These are phyloP conservation scores for Debaryomyces nepalensis DNA, from an alignment of 1,139 yeast genomes.

Conservation along the genomic window DNA sequence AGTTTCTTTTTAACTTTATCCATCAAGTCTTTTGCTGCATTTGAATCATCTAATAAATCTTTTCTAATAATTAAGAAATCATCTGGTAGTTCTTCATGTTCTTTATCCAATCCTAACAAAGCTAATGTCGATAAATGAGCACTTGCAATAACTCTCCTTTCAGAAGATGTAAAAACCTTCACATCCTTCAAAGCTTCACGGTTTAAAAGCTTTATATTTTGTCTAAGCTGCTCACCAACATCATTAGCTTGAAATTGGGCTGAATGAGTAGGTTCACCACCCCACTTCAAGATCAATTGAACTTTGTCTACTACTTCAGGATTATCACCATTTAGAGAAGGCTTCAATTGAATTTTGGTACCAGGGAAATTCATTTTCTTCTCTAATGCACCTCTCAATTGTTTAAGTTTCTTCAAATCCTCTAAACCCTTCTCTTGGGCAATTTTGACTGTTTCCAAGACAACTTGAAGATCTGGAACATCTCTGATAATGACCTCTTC, in stretches of 20 bases:
- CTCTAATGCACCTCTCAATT: constrained; percentile 80
- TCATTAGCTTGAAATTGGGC: constrained; percentile 94
- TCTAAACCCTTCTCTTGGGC: constrained; percentile 83
- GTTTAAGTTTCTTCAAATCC: constrained; percentile 74
- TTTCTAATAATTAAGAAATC: constrained; percentile 83
- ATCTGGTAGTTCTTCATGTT: constrained; percentile 64
- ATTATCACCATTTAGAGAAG: constrained; percentile 66
- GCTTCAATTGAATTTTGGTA: constrained; percentile 94
- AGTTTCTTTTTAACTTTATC: constrained; percentile 96
- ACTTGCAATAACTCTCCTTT: constrained; percentile 89
- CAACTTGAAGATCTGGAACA: constrained; percentile 82
- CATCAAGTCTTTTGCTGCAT: constrained; percentile 98
- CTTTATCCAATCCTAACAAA: constrained; percentile 66
- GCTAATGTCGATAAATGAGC: constrained; percentile 90
- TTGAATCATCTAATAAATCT: constrained; percentile 92
- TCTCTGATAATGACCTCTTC: constrained; percentile 96
- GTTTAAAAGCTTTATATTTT: constrained; percentile 85
- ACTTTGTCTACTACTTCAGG: constrained; percentile 85
- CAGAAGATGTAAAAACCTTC: constrained; percentile 88
- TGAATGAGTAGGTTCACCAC: constrained; percentile 99
- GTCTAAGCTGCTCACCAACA: constrained; percentile 93
- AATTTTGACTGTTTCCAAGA: constrained; percentile 78
- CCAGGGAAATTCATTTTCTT: constrained; percentile 93
- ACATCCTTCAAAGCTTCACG: constrained; percentile 84
- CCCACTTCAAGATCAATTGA: constrained; percentile 96